Evolutionary conservation across 169 alveolate genomes (phyloP), one percentile per base, ranked within the genome.

Genomic region (Besnoitia besnoiti): DNA sequence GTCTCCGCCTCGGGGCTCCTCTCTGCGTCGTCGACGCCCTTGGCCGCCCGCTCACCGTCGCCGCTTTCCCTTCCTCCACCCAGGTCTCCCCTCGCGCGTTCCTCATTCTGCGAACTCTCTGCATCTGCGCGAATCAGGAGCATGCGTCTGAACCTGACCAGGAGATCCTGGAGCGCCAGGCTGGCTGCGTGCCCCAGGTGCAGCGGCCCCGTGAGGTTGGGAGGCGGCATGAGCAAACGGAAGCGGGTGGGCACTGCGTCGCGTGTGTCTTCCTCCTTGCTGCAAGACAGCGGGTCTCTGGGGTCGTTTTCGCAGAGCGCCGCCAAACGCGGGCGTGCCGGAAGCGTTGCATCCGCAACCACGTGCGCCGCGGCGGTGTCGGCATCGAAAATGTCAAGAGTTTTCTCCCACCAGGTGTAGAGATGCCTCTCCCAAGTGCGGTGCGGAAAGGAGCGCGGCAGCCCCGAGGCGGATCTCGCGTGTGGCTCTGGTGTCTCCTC

Each of bases 121-220:
- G 80, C 40, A 5, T 7, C 44, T 7, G 46, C 80, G 44, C 67
- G 62, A 7, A 30, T 21, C 5, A 37, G 59, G 21, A 47, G 40
- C 93, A 89, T 89, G 51, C 93, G 61, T 16, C 42, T 73, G 42
- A 67, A 67, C 7, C 93, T 44, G 21, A 35, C 40, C 30, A 89
- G n/a, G 37, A 77, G 46, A n/a, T 89, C 93, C 59, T 89, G 93
- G 62, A 99, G 98, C 1, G 99, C 99, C 42, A 98, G 97, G 94
- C 99, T 98, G 85, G 99, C 96, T 0, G 99, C 99, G 94, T 99
- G 99, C 4, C 99, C 99, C 79, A 99, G 95, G 94, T 99, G 99
- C 49, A 99, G 96, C 59, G 99, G 97, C 21, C 99, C 99, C 12
- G 99, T 99, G 27, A 99, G 99, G 93, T 99, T 99, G 16, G 99